phyloP scores from a whole-genome alignment of 1,284 basidiomycete species.

The Marasmius fiardii region DNA sequence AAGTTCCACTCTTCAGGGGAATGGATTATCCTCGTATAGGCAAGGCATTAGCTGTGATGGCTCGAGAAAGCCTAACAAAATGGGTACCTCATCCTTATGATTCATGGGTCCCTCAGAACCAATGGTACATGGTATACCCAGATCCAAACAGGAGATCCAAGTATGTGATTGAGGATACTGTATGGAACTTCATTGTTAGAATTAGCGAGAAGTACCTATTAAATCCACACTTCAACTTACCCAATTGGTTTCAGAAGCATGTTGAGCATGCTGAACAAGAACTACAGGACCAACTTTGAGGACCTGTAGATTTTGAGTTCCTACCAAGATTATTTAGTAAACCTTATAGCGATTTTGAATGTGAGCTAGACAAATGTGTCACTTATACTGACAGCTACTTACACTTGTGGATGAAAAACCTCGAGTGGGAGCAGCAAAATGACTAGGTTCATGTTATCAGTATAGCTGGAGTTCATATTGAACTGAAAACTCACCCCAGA shows the following conservation, averaged over 20 bases:
- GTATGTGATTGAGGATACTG: too few relatives aligned
- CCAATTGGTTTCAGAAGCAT: too few relatives aligned
- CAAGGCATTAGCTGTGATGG: too few relatives aligned
- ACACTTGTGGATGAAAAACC: background rate
- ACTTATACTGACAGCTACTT: background rate
- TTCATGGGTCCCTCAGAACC: too few relatives aligned
- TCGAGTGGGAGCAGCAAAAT: slow-evolving; percentile 8
- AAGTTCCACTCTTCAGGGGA: too few relatives aligned
- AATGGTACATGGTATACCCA: too few relatives aligned
- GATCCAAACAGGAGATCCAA: too few relatives aligned
- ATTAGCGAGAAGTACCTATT: background rate
- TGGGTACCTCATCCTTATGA: too few relatives aligned
- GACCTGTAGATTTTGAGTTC: background rate
- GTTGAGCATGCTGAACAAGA: background rate
- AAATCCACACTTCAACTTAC: slow-evolving; percentile 2
- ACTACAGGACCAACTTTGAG: background rate
- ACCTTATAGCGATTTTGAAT: background rate
- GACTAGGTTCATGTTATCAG: background rate
- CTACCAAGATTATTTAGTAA: slow-evolving; percentile 1
- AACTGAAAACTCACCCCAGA: background rate
- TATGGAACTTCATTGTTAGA: too few relatives aligned
- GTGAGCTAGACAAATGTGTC: background rate
- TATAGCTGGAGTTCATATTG: background rate
- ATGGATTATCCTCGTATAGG: too few relatives aligned
- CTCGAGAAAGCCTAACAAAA: too few relatives aligned